Percentiles rank a stretch among this genome's conserved stretches.
Conservation (phyloP, 495 filamentous ascomycete species). For the Podospora sp. region DNA sequence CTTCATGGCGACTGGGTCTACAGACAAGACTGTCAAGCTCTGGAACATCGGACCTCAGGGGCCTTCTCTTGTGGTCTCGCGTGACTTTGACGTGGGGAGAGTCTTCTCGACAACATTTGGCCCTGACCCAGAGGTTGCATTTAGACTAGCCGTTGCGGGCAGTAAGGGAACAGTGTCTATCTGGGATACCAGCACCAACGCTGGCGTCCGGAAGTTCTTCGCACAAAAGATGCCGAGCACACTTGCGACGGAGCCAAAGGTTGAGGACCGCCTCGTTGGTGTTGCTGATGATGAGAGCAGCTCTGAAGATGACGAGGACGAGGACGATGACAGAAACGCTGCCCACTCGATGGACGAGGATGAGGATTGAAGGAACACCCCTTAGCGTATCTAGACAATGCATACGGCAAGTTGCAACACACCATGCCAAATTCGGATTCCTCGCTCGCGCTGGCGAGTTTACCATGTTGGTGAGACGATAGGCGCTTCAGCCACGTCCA, state of each 20-base stretch:
- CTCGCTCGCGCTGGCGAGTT: no score
- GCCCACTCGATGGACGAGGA: conserved; percentile 95
- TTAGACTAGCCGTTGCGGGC: conserved; percentile 88
- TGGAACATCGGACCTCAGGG: conserved; percentile 85
- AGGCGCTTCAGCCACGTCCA: no score
- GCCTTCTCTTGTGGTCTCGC: conserved; percentile 85
- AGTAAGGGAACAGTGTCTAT: conserved; percentile 92
- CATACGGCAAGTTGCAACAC: no score
- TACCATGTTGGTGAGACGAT: no score
- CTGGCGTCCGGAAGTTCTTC: conserved; percentile 84
- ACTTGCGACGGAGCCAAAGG: conserved; percentile 52
- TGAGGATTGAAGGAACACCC: conserved; percentile 35
- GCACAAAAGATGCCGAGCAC: conserved; percentile 63
- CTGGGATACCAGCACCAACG: conserved; percentile 97
- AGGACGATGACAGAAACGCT: conserved; percentile 61
- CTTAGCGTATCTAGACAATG: neutral
- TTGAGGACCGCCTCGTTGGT: conserved; percentile 76
- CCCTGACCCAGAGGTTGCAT: conserved; percentile 85
- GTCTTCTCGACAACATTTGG: conserved; percentile 90
- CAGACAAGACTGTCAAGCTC: conserved; percentile 91
- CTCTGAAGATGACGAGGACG: conserved; percentile 54
- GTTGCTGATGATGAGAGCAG: conserved; percentile 66
- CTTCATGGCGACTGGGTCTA: conserved; percentile 88
- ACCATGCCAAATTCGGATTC: no score
- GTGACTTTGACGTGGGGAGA: conserved; percentile 90